These are phyloP conservation scores for Sinapis alba DNA, from an alignment of 441 rosid genomes.

Conservation along the genomic window DNA sequence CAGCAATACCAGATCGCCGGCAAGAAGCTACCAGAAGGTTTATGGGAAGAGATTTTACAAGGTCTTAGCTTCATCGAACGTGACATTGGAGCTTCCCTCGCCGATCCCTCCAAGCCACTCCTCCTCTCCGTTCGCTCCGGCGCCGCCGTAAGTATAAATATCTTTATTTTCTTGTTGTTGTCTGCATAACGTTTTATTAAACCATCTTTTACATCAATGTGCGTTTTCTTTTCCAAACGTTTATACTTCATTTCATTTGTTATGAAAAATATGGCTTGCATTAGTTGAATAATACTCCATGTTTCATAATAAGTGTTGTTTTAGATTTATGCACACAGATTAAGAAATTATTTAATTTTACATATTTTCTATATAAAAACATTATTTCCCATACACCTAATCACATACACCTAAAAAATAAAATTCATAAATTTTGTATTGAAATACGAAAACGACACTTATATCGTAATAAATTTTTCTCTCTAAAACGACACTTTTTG, in stretches of 20 bases:
- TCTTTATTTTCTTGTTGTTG: not conserved
- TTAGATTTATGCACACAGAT: too few relatives aligned
- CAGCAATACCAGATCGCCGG: constrained; percentile 77
- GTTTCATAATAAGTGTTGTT: too few relatives aligned
- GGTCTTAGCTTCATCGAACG: constrained; percentile 64
- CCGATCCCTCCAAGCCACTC: constrained; percentile 83
- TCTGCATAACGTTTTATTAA: not conserved
- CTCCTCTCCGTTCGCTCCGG: constrained; percentile 99
- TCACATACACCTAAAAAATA: too few relatives aligned
- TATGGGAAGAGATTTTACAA: constrained; percentile 86
- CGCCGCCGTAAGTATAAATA: constrained; percentile 69
- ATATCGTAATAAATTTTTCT: too few relatives aligned
- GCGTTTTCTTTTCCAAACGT: not conserved
- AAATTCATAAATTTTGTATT: too few relatives aligned
- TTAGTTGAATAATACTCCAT: too few relatives aligned
- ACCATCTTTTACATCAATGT: not conserved
- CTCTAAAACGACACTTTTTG: too few relatives aligned
- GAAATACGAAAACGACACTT: too few relatives aligned
- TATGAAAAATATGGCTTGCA: not conserved
- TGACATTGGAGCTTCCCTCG: constrained; percentile 84
- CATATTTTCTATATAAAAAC: too few relatives aligned
- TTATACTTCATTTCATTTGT: not conserved
- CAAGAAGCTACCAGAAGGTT: constrained; percentile 62
- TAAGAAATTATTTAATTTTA: too few relatives aligned
- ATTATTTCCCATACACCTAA: too few relatives aligned